Percentiles rank a stretch among this genome's conserved stretches.
Evolutionary conservation across 805 yeast species (phyloP).

Genomic region (Kluyveromyces dobzhanskii): DNA sequence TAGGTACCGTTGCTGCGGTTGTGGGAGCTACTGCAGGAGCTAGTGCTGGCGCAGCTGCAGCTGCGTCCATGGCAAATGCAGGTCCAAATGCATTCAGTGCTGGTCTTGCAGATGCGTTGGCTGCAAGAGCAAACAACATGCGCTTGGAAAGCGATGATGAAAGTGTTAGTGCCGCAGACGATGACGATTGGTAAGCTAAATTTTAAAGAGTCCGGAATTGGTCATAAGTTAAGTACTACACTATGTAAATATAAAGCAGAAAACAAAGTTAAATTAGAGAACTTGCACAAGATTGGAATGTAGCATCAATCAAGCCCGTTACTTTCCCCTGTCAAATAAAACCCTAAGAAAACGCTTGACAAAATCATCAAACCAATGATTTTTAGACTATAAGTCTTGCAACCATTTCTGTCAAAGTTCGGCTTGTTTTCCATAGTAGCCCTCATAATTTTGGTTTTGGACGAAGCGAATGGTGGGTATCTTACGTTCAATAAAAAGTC

Average conservation of each 20-base stretch:
- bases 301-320: no score
- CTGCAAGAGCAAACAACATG: slow-evolving; percentile 64
- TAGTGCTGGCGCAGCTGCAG: slow-evolving; percentile 1
- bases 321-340: no score
- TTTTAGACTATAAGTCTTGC: slow-evolving; percentile 10
- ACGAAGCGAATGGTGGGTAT: slow-evolving; percentile 50
- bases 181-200: slow-evolving; percentile 19
- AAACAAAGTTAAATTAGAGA: not conserved
- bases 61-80: slow-evolving; percentile 20
- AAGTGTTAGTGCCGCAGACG: slow-evolving; percentile 56
- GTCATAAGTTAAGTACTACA: not conserved
- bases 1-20: slow-evolving; percentile 11
- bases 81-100: slow-evolving; percentile 47
- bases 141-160: slow-evolving; percentile 57
- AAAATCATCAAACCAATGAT: not conserved
- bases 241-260: not conserved
- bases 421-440: slow-evolving; percentile 26
- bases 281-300: no score
- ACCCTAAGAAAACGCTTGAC: slow-evolving; percentile 1
- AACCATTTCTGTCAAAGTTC: slow-evolving; percentile 32
- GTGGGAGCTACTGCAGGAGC: slow-evolving; percentile 16
- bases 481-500: slow-evolving; percentile 53
- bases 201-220: no score
- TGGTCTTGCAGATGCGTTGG: slow-evolving; percentile 83
- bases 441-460: slow-evolving; percentile 26